These are phyloP conservation scores for Aspergillus panamensis DNA, from an alignment of 495 filamentous ascomycete species.

Conservation along the genomic window DNA sequence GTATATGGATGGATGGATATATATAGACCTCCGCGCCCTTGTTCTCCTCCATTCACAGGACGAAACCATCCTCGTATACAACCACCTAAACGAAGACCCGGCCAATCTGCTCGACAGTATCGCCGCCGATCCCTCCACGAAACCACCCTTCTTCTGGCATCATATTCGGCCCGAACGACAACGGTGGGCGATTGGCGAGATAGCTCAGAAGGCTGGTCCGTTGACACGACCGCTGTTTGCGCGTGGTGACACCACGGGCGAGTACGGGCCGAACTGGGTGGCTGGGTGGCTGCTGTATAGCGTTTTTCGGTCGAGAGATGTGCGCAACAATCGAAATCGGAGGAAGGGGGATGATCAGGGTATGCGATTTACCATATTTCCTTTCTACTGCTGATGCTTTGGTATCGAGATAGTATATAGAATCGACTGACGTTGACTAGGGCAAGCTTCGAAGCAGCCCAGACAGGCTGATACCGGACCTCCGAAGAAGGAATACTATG, in stretches of 20 bases:
- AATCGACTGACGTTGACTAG: neutral
- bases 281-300: conserved; percentile 57
- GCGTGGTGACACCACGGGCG: conserved; percentile 35
- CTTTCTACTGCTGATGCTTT: too few relatives aligned
- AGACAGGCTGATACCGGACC: conserved; percentile 26
- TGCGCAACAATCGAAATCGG: conserved; percentile 50
- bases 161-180: conserved; percentile 43
- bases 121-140: conserved; percentile 32
- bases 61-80: conserved; percentile 47
- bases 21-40: neutral
- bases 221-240: conserved; percentile 41
- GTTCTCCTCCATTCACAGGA: conserved; percentile 30
- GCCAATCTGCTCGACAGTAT: conserved; percentile 41
- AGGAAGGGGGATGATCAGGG: conserved; percentile 41
- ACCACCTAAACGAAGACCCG: conserved; percentile 38
- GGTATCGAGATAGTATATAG: too few relatives aligned
- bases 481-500: conserved; percentile 42
- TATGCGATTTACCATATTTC: conserved; percentile 20
- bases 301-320: conserved; percentile 56
- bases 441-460: conserved; percentile 16
- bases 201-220: conserved; percentile 35
- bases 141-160: conserved; percentile 47
- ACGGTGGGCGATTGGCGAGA: conserved; percentile 39
- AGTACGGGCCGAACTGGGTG: conserved; percentile 55
- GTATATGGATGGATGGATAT: conserved; percentile 5